Evolutionary conservation across 140 eudicot species (phyloP).

Genomic region (Senecio squalidus): DNA sequence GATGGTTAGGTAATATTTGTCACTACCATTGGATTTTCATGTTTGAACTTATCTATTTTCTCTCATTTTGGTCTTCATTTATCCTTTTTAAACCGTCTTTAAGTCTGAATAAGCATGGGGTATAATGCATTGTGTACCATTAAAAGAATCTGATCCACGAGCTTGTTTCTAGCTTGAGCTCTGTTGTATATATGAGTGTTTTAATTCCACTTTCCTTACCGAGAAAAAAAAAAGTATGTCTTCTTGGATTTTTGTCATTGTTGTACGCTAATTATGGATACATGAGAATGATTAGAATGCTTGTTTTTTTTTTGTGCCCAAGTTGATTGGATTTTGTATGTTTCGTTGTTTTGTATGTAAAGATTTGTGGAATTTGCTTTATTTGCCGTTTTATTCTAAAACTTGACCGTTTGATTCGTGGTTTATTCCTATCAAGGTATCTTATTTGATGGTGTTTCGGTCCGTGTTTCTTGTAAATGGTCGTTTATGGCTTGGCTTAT

Average conservation of each 20-base stretch:
- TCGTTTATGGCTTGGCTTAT: background rate
- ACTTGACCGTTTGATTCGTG: background rate
- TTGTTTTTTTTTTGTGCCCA: background rate
- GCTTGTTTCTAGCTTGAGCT: conserved; percentile 28
- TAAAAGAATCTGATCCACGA: conserved; percentile 14
- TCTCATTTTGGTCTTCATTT: background rate
- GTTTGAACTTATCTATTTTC: conserved; percentile 14
- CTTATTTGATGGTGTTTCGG: background rate
- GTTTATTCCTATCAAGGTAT: background rate
- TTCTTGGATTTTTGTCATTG: conserved; percentile 19
- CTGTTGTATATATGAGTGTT: conserved; percentile 34
- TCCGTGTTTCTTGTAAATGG: background rate
- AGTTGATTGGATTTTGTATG: background rate
- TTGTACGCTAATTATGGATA: conserved; percentile 30
- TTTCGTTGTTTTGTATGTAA: background rate
- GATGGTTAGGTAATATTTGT: conserved; percentile 27
- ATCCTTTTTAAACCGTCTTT: conserved; percentile 8
- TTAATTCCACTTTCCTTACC: conserved; percentile 6
- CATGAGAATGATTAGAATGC: conserved; percentile 22
- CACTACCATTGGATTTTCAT: conserved; percentile 6
- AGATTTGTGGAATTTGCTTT: conserved; percentile 6
- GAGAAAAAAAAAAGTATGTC: background rate
- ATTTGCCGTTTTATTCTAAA: background rate
- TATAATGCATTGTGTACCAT: conserved; percentile 30
- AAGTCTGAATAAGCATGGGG: conserved; percentile 29